These are phyloP conservation scores for Coffea humblotiana DNA, from an alignment of 305 asterid species.

Conservation along the genomic window DNA sequence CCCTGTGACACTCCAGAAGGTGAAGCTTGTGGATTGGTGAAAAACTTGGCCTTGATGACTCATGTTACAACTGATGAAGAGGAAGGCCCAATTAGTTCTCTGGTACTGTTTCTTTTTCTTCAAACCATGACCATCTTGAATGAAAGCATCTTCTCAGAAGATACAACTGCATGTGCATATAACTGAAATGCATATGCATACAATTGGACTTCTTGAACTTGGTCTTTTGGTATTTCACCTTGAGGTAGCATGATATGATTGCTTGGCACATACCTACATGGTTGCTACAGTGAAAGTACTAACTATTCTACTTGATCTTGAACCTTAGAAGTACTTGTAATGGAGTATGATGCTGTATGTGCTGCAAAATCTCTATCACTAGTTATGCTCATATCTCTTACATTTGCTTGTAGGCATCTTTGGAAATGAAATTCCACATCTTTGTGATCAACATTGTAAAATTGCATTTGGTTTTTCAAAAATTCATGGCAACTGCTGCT, in stretches of 20 bases:
- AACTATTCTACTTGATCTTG: neutral
- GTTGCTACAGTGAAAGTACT: slow-evolving; percentile 1
- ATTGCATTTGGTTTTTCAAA: neutral
- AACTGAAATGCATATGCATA: neutral
- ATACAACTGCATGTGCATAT: neutral
- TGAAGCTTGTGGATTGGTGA: slow-evolving; percentile 97
- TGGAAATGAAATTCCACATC: neutral
- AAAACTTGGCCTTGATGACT: slow-evolving; percentile 95
- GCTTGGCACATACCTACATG: neutral
- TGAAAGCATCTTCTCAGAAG: neutral
- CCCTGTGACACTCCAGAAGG: slow-evolving; percentile 99
- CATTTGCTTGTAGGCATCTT: neutral
- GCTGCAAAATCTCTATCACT: neutral
- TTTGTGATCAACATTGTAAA: neutral
- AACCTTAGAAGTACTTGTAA: neutral
- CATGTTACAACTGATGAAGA: slow-evolving; percentile 98
- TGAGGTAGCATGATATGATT: neutral
- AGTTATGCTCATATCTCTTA: neutral
- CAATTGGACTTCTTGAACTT: neutral
- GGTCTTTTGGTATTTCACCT: neutral
- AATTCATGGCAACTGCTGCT: neutral
- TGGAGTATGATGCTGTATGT: neutral
- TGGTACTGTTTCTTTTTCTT: slow-evolving; percentile 46
- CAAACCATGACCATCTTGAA: neutral
- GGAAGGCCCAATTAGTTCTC: slow-evolving; percentile 75